These are phyloP conservation scores for Chrysanthemum lavandulifolium DNA, from an alignment of 129 eudicot species.

Conservation along the genomic window DNA sequence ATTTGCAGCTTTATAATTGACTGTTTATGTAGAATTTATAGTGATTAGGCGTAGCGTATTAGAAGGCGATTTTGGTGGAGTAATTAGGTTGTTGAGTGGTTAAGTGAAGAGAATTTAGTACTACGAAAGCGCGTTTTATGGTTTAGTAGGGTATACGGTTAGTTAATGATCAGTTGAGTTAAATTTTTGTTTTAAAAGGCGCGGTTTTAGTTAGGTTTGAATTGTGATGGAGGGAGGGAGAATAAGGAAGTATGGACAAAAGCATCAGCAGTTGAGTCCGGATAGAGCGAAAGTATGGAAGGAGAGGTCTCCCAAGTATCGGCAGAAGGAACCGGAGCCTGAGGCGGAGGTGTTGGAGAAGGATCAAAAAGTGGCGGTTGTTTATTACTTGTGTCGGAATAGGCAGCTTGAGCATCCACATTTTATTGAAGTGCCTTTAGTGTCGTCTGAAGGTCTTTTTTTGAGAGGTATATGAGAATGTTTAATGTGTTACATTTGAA, in stretches of 20 bases:
- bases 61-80: no score
- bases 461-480: conserved; percentile 61
- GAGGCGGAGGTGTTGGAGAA: conserved; percentile 31
- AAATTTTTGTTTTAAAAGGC: no score
- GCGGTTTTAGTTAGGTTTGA: not conserved
- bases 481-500: conserved; percentile 33
- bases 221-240: conserved; percentile 57
- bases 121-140: no score
- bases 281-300: conserved; percentile 94
- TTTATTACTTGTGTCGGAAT: conserved; percentile 80
- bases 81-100: no score
- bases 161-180: no score
- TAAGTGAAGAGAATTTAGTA: no score
- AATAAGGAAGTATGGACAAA: conserved; percentile 65
- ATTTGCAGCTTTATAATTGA: no score
- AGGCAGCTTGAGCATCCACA: conserved; percentile 99
- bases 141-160: no score
- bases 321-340: conserved; percentile 34
- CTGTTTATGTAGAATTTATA: no score
- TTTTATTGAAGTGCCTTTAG: conserved; percentile 78
- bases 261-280: conserved; percentile 74
- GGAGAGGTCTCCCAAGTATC: conserved; percentile 88
- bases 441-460: conserved; percentile 84
- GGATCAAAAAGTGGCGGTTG: conserved; percentile 65
- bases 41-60: no score